Conservation (phyloP, 495 filamentous ascomycete genomes). For the Melanomma pulvis-pyrius region DNA sequence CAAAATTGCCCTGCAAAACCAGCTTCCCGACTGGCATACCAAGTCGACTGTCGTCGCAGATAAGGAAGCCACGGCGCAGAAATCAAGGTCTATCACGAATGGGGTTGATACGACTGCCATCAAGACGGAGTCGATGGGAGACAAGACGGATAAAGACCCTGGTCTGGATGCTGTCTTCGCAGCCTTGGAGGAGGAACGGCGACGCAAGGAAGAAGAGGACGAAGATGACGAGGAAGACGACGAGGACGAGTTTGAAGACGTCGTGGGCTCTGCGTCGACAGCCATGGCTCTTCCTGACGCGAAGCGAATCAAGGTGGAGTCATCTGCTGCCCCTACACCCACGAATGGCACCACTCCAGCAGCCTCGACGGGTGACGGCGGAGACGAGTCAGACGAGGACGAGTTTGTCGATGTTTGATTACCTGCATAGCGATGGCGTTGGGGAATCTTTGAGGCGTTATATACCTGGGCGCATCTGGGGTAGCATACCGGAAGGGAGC, state of each 20-base stretch:
- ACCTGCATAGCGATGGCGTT: slow-evolving; percentile 37
- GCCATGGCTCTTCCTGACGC: slow-evolving; percentile 22
- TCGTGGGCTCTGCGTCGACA: slow-evolving; percentile 7
- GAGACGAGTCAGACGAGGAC: slow-evolving; percentile 38
- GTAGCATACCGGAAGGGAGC: background rate
- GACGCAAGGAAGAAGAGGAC: slow-evolving; percentile 16
- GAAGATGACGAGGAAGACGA: slow-evolving; percentile 49
- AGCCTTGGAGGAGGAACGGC: slow-evolving; percentile 52
- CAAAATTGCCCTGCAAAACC: slow-evolving; percentile 77
- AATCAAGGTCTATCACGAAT: slow-evolving; percentile 3
- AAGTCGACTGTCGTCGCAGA: slow-evolving; percentile 70
- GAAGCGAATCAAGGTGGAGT: slow-evolving; percentile 37
- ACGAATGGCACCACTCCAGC: slow-evolving; percentile 16
- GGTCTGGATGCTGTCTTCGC: slow-evolving; percentile 57
- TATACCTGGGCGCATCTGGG: slow-evolving; percentile 10
- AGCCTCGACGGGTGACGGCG: slow-evolving; percentile 10
- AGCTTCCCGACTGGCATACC: slow-evolving; percentile 85
- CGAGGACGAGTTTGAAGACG: slow-evolving; percentile 42
- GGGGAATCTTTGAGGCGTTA: slow-evolving; percentile 7
- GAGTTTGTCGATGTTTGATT: slow-evolving; percentile 41
- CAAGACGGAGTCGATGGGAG: slow-evolving; percentile 52
- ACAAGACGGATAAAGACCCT: slow-evolving; percentile 58
- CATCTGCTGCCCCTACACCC: slow-evolving; percentile 26
- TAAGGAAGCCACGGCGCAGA: slow-evolving; percentile 27
- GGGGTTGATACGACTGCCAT: slow-evolving; percentile 32